phyloP scores from a whole-genome alignment of 2,329 filamentous ascomycete species.

The Orbilia brochopaga region DNA sequence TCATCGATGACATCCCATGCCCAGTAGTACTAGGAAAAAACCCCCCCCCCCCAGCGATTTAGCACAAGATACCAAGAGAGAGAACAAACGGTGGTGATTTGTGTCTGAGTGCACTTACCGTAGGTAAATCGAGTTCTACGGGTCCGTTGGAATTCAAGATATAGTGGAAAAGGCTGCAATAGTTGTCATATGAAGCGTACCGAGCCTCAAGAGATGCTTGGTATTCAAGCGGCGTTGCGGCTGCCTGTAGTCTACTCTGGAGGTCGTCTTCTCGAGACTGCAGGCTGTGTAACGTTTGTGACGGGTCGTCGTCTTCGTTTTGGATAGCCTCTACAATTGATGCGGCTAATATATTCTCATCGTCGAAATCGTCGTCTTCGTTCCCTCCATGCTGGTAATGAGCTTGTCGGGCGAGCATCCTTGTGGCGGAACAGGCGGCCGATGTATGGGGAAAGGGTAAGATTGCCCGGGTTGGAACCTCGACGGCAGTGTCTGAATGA shows the following conservation, averaged over 20 bases:
- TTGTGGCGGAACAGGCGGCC: conserved; percentile 1
- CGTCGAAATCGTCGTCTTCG: conserved; percentile 74
- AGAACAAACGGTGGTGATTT: too few species aligned
- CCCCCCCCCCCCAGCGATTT: background rate
- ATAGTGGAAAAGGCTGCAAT: conserved; percentile 99
- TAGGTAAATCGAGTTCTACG: conserved; percentile 93
- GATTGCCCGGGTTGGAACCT: background rate
- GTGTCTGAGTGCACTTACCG: conserved; percentile 68
- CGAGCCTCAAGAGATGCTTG: conserved; percentile 94
- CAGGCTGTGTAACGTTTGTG: conserved; percentile 67
- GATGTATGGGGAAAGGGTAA: background rate
- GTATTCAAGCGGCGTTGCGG: conserved; percentile 93
- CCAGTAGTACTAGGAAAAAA: conserved; percentile 83
- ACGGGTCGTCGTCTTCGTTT: conserved; percentile 78
- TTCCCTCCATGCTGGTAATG: conserved; percentile 39
- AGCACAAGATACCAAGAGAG: background rate
- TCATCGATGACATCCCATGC: conserved; percentile 99
- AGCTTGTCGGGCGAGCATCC: conserved; percentile 29
- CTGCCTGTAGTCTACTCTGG: conserved; percentile 86
- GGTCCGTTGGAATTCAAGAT: conserved; percentile 99
- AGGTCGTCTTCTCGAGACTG: conserved; percentile 81
- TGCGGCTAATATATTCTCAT: conserved; percentile 92
- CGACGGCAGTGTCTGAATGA: background rate
- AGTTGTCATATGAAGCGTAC: conserved; percentile 98
- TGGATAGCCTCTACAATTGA: conserved; percentile 97